phyloP scores from a whole-genome alignment of 179 eudicot species.

The Drosera spatulata region DNA sequence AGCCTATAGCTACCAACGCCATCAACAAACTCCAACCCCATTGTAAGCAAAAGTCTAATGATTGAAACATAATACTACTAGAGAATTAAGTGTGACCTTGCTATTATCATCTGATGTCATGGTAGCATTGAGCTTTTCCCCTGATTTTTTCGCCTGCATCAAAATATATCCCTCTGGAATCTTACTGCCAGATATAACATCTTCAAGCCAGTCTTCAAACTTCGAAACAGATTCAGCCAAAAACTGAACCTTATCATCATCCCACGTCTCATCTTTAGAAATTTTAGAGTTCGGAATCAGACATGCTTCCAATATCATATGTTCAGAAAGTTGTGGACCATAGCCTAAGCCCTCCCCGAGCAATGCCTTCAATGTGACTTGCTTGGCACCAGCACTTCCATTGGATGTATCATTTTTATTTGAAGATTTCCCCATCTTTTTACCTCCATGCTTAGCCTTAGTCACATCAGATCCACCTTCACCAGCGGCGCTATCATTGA shows the following conservation, averaged over 20 bases:
- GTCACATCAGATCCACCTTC: slow-evolving; percentile 11
- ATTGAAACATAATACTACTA: too few relatives aligned
- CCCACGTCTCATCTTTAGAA: slow-evolving; percentile 36
- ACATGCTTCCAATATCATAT: slow-evolving; percentile 76
- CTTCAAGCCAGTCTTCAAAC: slow-evolving; percentile 96
- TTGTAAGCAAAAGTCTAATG: too few relatives aligned
- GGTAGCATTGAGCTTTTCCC: slow-evolving; percentile 20
- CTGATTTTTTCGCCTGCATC: slow-evolving; percentile 53
- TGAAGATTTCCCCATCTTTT: slow-evolving; percentile 43
- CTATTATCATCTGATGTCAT: not conserved
- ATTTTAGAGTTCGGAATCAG: slow-evolving; percentile 65
- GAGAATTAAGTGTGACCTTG: not conserved
- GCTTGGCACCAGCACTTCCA: slow-evolving; percentile 50
- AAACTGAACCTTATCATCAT: slow-evolving; percentile 35
- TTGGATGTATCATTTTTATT: slow-evolving; percentile 38
- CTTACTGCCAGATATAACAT: slow-evolving; percentile 59
- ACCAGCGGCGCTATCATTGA: slow-evolving; percentile 26
- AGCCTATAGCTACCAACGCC: not conserved
- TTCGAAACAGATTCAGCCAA: slow-evolving; percentile 58
- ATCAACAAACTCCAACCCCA: not conserved
- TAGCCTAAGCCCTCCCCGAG: slow-evolving; percentile 88
- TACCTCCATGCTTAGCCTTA: slow-evolving; percentile 38
- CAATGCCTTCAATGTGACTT: slow-evolving; percentile 52
- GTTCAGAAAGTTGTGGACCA: slow-evolving; percentile 95
- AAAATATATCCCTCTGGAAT: slow-evolving; percentile 90